Percentiles rank a stretch among this genome's conserved stretches.
Evolutionary conservation across 371 early-diverging fungal species (phyloP).

Genomic region (Nematocida minor): DNA sequence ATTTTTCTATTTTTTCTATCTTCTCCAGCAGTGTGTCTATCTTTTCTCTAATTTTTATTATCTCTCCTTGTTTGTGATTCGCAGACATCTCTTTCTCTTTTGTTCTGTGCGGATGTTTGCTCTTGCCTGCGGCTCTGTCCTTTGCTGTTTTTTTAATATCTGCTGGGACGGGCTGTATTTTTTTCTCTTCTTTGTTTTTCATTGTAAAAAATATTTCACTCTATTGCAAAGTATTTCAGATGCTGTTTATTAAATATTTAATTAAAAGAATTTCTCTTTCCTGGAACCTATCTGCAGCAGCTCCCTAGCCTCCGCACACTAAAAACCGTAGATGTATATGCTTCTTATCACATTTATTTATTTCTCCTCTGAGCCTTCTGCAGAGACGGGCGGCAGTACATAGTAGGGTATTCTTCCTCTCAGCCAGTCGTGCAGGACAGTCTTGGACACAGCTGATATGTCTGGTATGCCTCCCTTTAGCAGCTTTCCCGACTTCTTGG

Average conservation of each 20-base stretch:
- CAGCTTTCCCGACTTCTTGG: conserved; percentile 79
- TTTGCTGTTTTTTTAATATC: background rate
- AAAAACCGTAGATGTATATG: conserved; percentile 69
- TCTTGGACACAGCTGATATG: conserved; percentile 80
- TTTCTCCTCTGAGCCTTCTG: conserved; percentile 59
- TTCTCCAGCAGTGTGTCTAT: conserved; percentile 34
- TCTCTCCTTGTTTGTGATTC: background rate
- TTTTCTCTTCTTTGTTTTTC: conserved; percentile 13
- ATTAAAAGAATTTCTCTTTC: conserved; percentile 67
- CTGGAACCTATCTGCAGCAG: background rate
- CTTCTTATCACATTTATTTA: conserved; percentile 63
- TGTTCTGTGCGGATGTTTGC: background rate
- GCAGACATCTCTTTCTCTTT: conserved; percentile 1
- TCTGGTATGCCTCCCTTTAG: conserved; percentile 92
- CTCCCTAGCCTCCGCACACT: conserved; percentile 72
- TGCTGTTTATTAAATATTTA: conserved; percentile 15
- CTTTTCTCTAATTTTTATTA: conserved; percentile 8
- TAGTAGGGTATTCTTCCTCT: conserved; percentile 94
- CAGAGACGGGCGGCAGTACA: conserved; percentile 72
- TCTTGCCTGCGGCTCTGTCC: background rate
- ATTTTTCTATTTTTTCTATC: background rate
- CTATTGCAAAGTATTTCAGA: background rate
- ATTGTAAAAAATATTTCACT: conserved; percentile 35
- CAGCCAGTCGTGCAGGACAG: conserved; percentile 94
- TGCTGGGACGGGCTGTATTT: background rate